Evolutionary conservation across 495 filamentous ascomycete genomes (phyloP).

Genomic region (Aspergillus campestris): DNA sequence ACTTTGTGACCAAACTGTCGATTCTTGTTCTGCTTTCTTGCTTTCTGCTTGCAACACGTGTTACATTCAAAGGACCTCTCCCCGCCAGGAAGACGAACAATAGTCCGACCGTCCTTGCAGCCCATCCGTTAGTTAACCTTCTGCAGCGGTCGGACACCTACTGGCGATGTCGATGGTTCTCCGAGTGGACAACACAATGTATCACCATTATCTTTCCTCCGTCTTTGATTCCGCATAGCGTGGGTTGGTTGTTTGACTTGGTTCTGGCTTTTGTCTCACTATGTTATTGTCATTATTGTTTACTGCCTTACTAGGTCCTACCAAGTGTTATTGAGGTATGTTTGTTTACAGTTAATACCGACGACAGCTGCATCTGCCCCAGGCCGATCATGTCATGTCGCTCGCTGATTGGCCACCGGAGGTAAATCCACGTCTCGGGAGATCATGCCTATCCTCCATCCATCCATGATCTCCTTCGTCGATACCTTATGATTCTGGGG

Average conservation of each 20-base stretch:
- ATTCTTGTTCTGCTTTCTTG: not conserved
- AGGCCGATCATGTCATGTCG: slow-evolving; percentile 15
- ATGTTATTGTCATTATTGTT: not conserved
- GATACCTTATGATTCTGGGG: not conserved
- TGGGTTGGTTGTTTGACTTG: slow-evolving; percentile 9
- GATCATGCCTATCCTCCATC: not conserved
- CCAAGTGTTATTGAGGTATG: no score
- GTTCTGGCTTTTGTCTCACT: slow-evolving; percentile 1
- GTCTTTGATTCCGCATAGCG: slow-evolving; percentile 17
- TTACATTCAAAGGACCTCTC: slow-evolving; percentile 3
- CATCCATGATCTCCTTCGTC: not conserved
- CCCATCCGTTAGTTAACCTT: not conserved
- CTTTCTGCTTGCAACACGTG: slow-evolving; percentile 12
- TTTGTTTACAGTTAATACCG: no score
- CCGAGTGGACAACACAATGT: slow-evolving; percentile 5
- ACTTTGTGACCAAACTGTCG: not conserved
- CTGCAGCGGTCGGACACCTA: slow-evolving; percentile 1
- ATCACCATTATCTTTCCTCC: slow-evolving; percentile 6
- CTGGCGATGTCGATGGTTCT: not conserved
- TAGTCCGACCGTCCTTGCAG: slow-evolving; percentile 3
- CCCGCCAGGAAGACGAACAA: not conserved
- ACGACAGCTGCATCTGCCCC: not conserved
- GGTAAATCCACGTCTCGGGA: not conserved
- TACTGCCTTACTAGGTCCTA: no score
- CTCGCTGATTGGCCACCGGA: slow-evolving; percentile 9